Conservation (phyloP, 2,329 filamentous ascomycete species). For the Aspergillus neoniger region DNA sequence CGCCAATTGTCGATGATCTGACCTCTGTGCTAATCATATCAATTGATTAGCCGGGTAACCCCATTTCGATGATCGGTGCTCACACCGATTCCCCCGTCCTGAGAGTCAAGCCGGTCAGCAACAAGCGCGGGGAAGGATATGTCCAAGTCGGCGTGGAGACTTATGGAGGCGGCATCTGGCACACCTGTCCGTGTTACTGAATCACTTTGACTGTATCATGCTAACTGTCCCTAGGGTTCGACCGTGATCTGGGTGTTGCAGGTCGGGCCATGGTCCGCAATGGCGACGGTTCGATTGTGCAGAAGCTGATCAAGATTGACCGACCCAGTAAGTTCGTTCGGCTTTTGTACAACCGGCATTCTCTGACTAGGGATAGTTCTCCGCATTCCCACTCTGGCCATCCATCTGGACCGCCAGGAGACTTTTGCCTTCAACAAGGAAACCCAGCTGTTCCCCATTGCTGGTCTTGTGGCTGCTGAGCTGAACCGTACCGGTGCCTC, state of each 20-base stretch:
- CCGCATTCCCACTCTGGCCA: conserved; percentile 88
- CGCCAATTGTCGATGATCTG: neutral
- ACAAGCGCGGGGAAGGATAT: conserved; percentile 82
- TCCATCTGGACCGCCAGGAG: conserved; percentile 84
- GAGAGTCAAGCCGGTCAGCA: conserved; percentile 90
- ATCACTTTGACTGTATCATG: neutral
- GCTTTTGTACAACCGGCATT: neutral
- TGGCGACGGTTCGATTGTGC: conserved; percentile 71
- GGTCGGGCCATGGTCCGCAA: conserved; percentile 82
- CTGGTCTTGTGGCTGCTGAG: conserved; percentile 82
- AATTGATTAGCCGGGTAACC: conserved; percentile 68
- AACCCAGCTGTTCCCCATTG: conserved; percentile 90
- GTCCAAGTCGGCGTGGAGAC: conserved; percentile 94
- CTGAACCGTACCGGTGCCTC: conserved; percentile 70
- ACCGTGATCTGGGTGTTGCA: conserved; percentile 87
- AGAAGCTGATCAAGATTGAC: conserved; percentile 87
- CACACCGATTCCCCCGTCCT: conserved; percentile 95
- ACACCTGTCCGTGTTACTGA: conserved; percentile 63
- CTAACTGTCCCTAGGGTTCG: conserved; percentile 65
- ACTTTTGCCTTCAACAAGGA: conserved; percentile 97
- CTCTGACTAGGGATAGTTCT: conserved; percentile 56
- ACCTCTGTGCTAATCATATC: neutral
- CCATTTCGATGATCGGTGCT: conserved; percentile 88
- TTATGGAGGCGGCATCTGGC: conserved; percentile 96
- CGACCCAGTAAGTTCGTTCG: conserved; percentile 61